phyloP scores from a whole-genome alignment of 2,329 filamentous ascomycete genomes.

The Pestalotiopsis sp. region DNA sequence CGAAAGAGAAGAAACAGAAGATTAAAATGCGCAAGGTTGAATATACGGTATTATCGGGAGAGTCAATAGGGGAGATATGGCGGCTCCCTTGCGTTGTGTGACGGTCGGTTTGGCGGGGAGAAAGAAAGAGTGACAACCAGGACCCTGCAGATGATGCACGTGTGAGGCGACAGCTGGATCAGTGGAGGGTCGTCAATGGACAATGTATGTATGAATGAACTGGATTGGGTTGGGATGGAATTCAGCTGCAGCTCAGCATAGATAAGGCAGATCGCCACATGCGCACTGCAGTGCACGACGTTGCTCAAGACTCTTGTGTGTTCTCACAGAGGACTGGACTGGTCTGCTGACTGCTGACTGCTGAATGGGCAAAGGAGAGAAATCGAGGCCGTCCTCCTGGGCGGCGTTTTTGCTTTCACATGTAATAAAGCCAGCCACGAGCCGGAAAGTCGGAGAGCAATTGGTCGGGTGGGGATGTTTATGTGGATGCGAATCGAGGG shows the following conservation, averaged over 20 bases:
- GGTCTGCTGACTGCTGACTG: neutral
- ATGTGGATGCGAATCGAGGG: neutral
- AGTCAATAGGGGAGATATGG: neutral
- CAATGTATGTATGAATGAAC: no score
- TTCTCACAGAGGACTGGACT: neutral
- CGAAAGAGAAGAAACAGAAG: no score
- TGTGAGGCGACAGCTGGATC: neutral
- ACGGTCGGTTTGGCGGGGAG: neutral
- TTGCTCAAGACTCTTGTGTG: neutral
- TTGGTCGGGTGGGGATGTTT: slow-evolving; percentile 6
- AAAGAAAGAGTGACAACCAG: neutral
- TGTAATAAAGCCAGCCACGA: slow-evolving; percentile 3
- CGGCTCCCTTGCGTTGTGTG: neutral
- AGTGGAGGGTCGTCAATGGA: neutral
- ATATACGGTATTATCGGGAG: neutral
- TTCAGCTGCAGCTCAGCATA: neutral
- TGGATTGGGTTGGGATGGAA: neutral
- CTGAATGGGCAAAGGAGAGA: neutral
- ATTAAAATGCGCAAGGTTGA: no score
- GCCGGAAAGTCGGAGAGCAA: slow-evolving; percentile 4
- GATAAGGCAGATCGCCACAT: neutral
- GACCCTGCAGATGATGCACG: slow-evolving; percentile 7
- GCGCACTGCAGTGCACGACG: neutral
- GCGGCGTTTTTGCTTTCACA: slow-evolving; percentile 7
- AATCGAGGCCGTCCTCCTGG: neutral